Evolutionary conservation across 805 yeast genomes (phyloP).

Genomic region (Starmerella cellae): DNA sequence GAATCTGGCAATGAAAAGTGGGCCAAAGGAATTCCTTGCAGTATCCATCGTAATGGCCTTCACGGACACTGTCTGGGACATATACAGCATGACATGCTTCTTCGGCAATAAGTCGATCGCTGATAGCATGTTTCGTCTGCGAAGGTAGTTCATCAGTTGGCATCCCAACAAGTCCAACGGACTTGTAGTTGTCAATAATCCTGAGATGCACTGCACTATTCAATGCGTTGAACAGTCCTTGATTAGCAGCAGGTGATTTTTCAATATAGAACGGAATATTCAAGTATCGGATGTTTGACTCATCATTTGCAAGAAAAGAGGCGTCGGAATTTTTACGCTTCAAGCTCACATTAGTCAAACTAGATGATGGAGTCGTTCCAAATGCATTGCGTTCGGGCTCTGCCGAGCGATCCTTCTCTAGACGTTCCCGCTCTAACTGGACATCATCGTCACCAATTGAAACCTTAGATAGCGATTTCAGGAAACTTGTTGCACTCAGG

Average conservation of each 20-base stretch:
- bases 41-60: conserved; percentile 81
- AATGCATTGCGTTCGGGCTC: neutral
- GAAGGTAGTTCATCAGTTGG: conserved; percentile 73
- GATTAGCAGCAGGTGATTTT: conserved; percentile 65
- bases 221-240: conserved; percentile 77
- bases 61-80: conserved; percentile 65
- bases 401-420: neutral
- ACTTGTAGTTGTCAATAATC: conserved; percentile 32
- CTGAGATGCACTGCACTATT: conserved; percentile 37
- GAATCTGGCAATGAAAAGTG: conserved; percentile 82
- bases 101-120: conserved; percentile 29
- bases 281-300: neutral
- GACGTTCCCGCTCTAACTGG: conserved; percentile 6
- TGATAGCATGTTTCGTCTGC: conserved; percentile 41
- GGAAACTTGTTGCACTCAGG: neutral
- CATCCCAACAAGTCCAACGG: conserved; percentile 90
- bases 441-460: conserved; percentile 14
- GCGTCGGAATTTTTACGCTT: conserved; percentile 5
- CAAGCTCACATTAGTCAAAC: neutral
- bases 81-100: conserved; percentile 49
- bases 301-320: conserved; percentile 4
- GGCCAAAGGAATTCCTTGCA: conserved; percentile 97
- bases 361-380: conserved; percentile 3
- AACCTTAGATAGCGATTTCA: neutral
- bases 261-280: conserved; percentile 38